Percentiles rank a stretch among this genome's conserved stretches.
Evolutionary conservation across 768 basidiomycete species (phyloP).

Genomic region (Brasilioporus rufonigricans): DNA sequence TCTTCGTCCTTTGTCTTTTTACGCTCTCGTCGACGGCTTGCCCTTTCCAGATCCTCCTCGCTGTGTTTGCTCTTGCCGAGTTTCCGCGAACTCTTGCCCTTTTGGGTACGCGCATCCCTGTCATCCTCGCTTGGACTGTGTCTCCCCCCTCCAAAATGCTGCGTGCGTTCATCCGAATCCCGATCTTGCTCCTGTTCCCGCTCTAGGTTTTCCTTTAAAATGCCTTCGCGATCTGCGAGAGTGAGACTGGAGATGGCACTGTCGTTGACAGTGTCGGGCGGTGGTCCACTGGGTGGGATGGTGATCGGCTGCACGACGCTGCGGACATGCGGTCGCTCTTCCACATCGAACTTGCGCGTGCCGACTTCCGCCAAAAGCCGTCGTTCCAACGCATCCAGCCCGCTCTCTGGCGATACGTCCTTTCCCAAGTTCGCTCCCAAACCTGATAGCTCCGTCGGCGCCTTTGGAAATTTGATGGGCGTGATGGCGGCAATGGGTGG

Average conservation of each 20-base stretch:
- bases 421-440: constrained; percentile 23
- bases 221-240: constrained; percentile 31
- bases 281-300: constrained; percentile 36
- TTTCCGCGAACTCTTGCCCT: constrained; percentile 23
- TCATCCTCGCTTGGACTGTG: constrained; percentile 32
- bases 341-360: constrained; percentile 46
- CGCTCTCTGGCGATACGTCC: constrained; percentile 41
- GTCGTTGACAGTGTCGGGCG: constrained; percentile 35
- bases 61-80: constrained; percentile 26
- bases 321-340: constrained; percentile 35
- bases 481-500: constrained; percentile 48
- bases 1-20: constrained; percentile 36
- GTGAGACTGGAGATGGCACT: constrained; percentile 49
- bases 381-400: constrained; percentile 72
- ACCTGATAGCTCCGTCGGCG: constrained; percentile 27
- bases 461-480: constrained; percentile 35
- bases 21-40: constrained; percentile 24
- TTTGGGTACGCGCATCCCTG: constrained; percentile 30
- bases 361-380: constrained; percentile 71
- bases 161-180: constrained; percentile 34
- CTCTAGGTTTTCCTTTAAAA: constrained; percentile 15
- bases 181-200: constrained; percentile 29
- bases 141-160: constrained; percentile 24
- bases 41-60: constrained; percentile 27
- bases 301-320: constrained; percentile 38